These are phyloP conservation scores for Hamigera avellanea DNA, from an alignment of 495 filamentous ascomycete genomes.

Conservation along the genomic window DNA sequence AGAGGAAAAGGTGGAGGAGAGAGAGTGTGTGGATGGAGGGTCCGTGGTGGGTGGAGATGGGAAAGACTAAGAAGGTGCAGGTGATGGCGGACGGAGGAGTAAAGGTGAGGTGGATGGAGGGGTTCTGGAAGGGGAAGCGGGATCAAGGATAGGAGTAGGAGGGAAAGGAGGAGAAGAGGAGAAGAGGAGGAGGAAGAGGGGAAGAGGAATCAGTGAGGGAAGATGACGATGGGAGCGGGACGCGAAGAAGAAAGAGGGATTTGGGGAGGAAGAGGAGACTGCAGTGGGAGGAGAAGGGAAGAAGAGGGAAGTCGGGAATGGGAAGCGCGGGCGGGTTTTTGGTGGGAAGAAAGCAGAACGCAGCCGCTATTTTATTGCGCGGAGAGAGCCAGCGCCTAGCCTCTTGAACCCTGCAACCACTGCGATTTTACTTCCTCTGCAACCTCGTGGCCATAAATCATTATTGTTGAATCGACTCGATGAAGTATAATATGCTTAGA, in stretches of 20 bases:
- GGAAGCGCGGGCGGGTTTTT: slow-evolving; percentile 2
- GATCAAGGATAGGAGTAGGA: slow-evolving; percentile 5
- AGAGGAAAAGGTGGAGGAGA: slow-evolving; percentile 9
- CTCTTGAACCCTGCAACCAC: too few species aligned
- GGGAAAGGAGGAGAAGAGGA: slow-evolving; percentile 9
- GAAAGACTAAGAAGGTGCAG: slow-evolving; percentile 4
- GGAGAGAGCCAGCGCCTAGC: too few species aligned
- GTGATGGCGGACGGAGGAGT: slow-evolving; percentile 9
- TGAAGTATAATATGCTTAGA: too few species aligned
- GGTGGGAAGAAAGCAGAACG: neutral
- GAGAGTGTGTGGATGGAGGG: slow-evolving; percentile 9
- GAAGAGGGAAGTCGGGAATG: slow-evolving; percentile 15
- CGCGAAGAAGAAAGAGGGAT: slow-evolving; percentile 12
- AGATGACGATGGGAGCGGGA: slow-evolving; percentile 7
- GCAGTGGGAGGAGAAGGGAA: slow-evolving; percentile 8
- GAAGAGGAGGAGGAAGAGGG: slow-evolving; percentile 9
- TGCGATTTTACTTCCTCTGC: too few species aligned
- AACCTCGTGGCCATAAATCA: too few species aligned
- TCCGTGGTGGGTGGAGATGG: slow-evolving; percentile 5
- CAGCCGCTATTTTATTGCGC: too few species aligned
- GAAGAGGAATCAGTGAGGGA: slow-evolving; percentile 7
- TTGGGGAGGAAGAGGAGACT: slow-evolving; percentile 10
- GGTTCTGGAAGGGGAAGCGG: slow-evolving; percentile 13
- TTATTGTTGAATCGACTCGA: too few species aligned
- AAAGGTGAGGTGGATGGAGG: slow-evolving; percentile 5